Evolutionary conservation across 352 stramenopile species (phyloP), one percentile per base, ranked within the genome.

Genomic region (Phytophthora megakarya): DNA sequence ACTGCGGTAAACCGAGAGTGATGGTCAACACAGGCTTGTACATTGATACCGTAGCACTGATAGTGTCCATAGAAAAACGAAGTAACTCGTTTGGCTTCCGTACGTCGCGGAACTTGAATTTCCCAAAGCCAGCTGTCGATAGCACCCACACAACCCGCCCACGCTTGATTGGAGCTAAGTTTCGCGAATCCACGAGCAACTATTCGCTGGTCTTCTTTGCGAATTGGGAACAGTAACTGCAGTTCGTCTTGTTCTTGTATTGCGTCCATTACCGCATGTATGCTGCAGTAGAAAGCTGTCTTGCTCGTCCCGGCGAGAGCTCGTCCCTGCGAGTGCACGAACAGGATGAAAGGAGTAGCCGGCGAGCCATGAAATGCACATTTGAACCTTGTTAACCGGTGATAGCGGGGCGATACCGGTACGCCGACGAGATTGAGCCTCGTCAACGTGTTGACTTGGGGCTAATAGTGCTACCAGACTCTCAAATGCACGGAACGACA

Each of bases 321-420:
- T n/a, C n/a, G n/a, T n/a, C n/a, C n/a, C n/a, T n/a, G n/a, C n/a
- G 0, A 60, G 10, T 3, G 18, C 12, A 3, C 42, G 58, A 16
- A 54, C 42, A 1, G 39, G 40, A 7, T 66, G 48, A 11, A 35
- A 66, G 0, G 48, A 66, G 9, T 54, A 59, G 0, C 22, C 33
- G 23, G 55, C 55, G 2, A 56, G 1, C 44, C 45, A 64, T 10
- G 55, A 56, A 15, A 64, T 26, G 9, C 5, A 64, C 35, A 64
- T 49, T 21, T 64, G 55, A 2, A 55, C 15, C n/a, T 63, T 63
- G 54, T 55, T 63, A 22, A 63, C 54, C 1, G 54, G 54, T 1
- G 44, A 19, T 12, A 22, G 22, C 7, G 6, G 11, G 7, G 16
- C 35, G 1, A 32, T 44, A 6, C 43, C 54, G 5, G 43, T 55